Conservation (phyloP, 2,329 filamentous ascomycete species). For the Colletotrichum gloeosporioides region DNA sequence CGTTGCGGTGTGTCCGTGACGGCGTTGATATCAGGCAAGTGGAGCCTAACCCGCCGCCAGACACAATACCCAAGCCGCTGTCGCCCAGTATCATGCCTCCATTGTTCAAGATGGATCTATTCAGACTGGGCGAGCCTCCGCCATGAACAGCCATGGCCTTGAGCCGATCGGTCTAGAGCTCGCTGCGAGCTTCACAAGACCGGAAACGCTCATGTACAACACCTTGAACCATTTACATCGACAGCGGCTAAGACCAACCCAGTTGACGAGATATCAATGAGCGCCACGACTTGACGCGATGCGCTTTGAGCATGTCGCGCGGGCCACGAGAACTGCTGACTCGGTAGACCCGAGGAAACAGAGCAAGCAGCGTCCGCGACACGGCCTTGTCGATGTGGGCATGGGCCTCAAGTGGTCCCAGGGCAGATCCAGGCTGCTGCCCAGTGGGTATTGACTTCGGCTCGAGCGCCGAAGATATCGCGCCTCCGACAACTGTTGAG, state of each 20-base stretch:
- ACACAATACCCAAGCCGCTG: not conserved
- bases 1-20: conserved; percentile 11
- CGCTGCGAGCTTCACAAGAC: not conserved
- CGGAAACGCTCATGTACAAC: not conserved
- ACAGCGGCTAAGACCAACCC: not conserved
- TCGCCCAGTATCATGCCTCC: not conserved
- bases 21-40: conserved; percentile 3
- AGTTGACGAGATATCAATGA: not conserved
- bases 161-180: not conserved
- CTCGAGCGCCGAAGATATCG: not conserved
- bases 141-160: not conserved
- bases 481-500: not conserved
- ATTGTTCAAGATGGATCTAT: not conserved
- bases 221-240: not conserved
- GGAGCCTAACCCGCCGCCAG: not conserved
- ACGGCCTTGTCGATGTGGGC: not conserved
- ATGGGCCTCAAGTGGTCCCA: not conserved
- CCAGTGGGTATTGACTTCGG: not conserved
- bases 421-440: not conserved
- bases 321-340: not conserved
- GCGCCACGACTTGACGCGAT: not conserved
- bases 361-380: not conserved
- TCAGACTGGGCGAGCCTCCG: not conserved
- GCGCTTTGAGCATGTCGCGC: not conserved
- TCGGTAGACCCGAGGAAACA: not conserved